Evolutionary conservation across 2,329 filamentous ascomycete species (phyloP), one percentile per base, ranked within the genome.

Genomic region (Graphilbum fragrans): DNA sequence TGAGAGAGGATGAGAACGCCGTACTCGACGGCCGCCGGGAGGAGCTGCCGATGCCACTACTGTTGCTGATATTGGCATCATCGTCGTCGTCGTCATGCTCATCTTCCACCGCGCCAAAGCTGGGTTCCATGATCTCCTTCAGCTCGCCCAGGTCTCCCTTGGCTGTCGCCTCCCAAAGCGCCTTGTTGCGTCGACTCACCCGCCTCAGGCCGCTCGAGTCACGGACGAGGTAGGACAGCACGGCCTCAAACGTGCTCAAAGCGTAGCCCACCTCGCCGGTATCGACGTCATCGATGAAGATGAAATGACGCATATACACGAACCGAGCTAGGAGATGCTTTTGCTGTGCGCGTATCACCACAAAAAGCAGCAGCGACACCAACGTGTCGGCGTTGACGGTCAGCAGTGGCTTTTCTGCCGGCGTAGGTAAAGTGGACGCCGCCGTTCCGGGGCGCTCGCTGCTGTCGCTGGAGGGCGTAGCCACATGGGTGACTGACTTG

Each of bases 271-370:
- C 82, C 62, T 98, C 92, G 38, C 92, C 92, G 46, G 80, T 93
- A 50, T 98, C 92, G 9, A 98, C 87, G 61, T 98, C 92, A 52
- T 96, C 92, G 39, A 94, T 88, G 60, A 94, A 98, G 50, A 95
- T 92, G 55, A 95, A 98, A 54, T 94, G 86, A 35, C 90, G 83
- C 71, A 96, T 94, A 57, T 96, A 98, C n/a, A 83, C 70, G 37
- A 98, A 65, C 18, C 90, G 76, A 3, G 92, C 87, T 52, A 94
- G 86, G 9, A 98, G 67, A 59, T 95, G 82, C 44, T 84, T 79
- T 21, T 94, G 79, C 45, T 92, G 84, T 11, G 90, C 86, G 47
- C 90, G 76, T 46, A 98, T 96, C 11, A 98, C 84, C 16, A 98
- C 87, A 47, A 94, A 80, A 18, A 98, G 69, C 14, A 98, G 70